phyloP scores from a whole-genome alignment of 169 alveolate genomes.

The Plasmodium berghei region DNA sequence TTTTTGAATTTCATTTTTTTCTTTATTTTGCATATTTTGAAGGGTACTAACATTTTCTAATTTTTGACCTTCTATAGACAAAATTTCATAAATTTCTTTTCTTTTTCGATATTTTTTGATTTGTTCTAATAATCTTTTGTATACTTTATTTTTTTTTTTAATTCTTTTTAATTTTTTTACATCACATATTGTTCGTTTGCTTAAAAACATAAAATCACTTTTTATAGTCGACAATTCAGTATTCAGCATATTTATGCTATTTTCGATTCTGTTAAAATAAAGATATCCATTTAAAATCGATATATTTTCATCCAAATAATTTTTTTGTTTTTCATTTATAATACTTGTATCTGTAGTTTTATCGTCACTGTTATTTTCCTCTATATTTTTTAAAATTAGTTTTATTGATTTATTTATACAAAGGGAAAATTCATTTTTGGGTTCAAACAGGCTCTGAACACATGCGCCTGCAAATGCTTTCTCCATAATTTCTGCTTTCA shows the following conservation, averaged over 20 bases:
- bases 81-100: constrained; percentile 55
- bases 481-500: constrained; percentile 14
- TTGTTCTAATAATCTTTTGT: constrained; percentile 28
- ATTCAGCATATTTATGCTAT: constrained; percentile 45
- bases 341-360: background rate
- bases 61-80: constrained; percentile 38
- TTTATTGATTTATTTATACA: constrained; percentile 61
- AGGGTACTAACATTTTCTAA: constrained; percentile 57
- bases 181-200: constrained; percentile 40
- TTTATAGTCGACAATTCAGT: constrained; percentile 44
- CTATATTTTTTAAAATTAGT: constrained; percentile 42
- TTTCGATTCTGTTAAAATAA: constrained; percentile 35
- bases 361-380: background rate
- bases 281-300: constrained; percentile 60
- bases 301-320: constrained; percentile 20
- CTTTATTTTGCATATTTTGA: constrained; percentile 39
- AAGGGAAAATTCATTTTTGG: constrained; percentile 54
- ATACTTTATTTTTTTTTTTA: constrained; percentile 62
- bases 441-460: constrained; percentile 64
- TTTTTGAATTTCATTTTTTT: constrained; percentile 29
- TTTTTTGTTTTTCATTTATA: background rate
- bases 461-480: constrained; percentile 61
- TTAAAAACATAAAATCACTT: constrained; percentile 46
- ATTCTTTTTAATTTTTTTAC: constrained; percentile 21
- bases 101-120: constrained; percentile 41